A percentile compares a stretch with the other conserved stretches of the same genome.
Conservation (phyloP, 2,329 filamentous ascomycete genomes). For the Fusarium subtropicale region DNA sequence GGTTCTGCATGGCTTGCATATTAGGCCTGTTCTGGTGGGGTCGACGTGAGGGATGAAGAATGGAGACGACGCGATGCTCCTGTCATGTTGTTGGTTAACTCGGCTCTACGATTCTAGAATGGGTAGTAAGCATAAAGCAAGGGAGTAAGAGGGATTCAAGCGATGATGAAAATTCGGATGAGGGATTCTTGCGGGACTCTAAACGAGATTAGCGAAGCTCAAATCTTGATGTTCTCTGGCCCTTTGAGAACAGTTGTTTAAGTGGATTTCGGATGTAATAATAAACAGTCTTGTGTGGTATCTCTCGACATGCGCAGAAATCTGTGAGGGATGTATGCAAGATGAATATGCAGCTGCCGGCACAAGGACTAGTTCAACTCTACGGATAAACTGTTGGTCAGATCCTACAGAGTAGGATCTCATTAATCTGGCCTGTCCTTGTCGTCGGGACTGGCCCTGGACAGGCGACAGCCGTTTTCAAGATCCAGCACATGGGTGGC, state of each 20-base stretch:
- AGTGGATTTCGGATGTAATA: background rate
- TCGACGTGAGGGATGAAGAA: conserved; percentile 30
- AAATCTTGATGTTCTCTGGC: background rate
- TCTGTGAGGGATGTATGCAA: background rate
- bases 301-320: background rate
- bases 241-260: background rate
- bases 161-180: conserved; percentile 12
- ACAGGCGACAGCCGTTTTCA: conserved; percentile 7
- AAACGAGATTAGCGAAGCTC: background rate
- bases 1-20: conserved; percentile 23
- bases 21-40: conserved; percentile 31
- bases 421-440: conserved; percentile 25
- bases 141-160: conserved; percentile 21
- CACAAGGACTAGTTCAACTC: conserved; percentile 6
- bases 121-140: conserved; percentile 29
- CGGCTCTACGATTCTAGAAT: conserved; percentile 15
- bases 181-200: conserved; percentile 1
- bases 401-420: conserved; percentile 9
- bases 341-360: conserved; percentile 12
- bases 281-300: background rate
- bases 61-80: conserved; percentile 11
- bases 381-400: background rate
- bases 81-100: background rate
- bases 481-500: conserved; percentile 26
- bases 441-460: conserved; percentile 4